Percentiles rank a stretch among this genome's conserved stretches.
Evolutionary conservation across 805 yeast species (phyloP).

Genomic region (Saturnispora sanitii): DNA sequence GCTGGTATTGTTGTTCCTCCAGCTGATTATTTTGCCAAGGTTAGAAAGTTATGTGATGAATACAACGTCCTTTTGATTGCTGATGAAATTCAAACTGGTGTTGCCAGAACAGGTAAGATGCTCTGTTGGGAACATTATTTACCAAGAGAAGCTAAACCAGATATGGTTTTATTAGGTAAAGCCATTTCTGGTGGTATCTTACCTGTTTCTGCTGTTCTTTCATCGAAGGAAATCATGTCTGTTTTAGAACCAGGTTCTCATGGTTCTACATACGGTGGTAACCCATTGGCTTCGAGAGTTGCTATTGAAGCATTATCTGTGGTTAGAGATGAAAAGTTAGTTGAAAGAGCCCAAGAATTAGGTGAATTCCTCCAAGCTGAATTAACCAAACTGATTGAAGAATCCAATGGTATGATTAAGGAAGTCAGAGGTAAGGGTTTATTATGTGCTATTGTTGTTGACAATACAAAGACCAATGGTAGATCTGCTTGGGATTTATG

Average conservation of each 20-base stretch:
- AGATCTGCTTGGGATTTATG: constrained; percentile 96
- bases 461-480: constrained; percentile 72
- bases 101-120: constrained; percentile 94
- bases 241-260: constrained; percentile 91
- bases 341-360: constrained; percentile 60
- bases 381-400: constrained; percentile 31
- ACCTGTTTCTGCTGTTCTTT: constrained; percentile 85
- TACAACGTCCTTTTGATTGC: constrained; percentile 84
- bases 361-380: constrained; percentile 63
- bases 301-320: constrained; percentile 91
- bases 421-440: constrained; percentile 81
- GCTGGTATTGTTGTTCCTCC: constrained; percentile 97
- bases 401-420: constrained; percentile 43
- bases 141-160: constrained; percentile 71
- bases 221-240: constrained; percentile 84
- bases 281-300: constrained; percentile 86
- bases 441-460: constrained; percentile 85
- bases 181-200: constrained; percentile 92
- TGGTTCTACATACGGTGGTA: constrained; percentile 97
- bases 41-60: constrained; percentile 64
- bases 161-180: constrained; percentile 81
- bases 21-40: constrained; percentile 62
- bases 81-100: constrained; percentile 96
- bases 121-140: constrained; percentile 71
- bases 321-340: constrained; percentile 76